Conservation (phyloP, 306 rosid species). For the Purshia tridentata region DNA sequence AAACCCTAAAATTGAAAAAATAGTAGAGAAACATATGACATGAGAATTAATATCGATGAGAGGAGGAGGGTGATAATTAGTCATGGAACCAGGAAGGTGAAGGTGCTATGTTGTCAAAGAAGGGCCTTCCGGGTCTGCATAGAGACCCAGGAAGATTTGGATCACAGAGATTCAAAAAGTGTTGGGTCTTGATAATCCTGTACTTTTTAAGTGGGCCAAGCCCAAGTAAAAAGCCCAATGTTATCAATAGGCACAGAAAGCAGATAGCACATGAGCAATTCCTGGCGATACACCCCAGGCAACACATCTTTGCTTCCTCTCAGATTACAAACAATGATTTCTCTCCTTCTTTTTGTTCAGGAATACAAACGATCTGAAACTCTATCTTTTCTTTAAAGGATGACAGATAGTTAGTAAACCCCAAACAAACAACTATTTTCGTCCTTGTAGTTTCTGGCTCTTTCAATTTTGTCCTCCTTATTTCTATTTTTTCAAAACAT, state of each 20-base stretch:
- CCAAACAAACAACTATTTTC: no score
- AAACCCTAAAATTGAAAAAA: neutral
- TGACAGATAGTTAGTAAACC: no score
- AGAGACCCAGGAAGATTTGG: neutral
- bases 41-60: neutral
- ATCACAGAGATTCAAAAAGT: neutral
- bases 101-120: neutral
- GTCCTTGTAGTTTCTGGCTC: no score
- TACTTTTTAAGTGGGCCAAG: neutral
- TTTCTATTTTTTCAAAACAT: no score
- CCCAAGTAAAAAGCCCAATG: neutral
- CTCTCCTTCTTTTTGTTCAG: no score
- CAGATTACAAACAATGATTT: no score
- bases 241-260: neutral
- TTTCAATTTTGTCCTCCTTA: no score
- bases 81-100: neutral
- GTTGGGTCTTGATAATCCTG: neutral
- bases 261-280: neutral
- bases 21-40: neutral
- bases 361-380: no score
- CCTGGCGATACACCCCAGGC: constrained; percentile 1
- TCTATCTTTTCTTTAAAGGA: no score
- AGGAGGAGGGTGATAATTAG: neutral
- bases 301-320: neutral
- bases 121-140: constrained; percentile 7